Percentiles rank a stretch among this genome's conserved stretches.
Conservation (phyloP, 139 green algal species). For the Chlorella ohadii region DNA sequence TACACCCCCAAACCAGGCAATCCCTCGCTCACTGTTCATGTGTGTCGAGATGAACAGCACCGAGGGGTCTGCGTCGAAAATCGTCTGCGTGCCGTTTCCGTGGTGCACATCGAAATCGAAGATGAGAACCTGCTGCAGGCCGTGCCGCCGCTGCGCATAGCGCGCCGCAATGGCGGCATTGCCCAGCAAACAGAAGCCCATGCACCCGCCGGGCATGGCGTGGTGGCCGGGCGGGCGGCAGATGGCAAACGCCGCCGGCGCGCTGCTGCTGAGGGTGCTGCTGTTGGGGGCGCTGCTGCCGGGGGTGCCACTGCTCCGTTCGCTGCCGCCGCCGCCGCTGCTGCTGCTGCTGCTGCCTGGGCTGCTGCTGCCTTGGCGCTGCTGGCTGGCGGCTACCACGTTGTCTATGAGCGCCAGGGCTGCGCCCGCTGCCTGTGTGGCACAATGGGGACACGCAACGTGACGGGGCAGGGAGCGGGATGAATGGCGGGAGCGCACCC, state of each 20-base stretch:
- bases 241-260: constrained; percentile 72
- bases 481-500: too few species aligned
- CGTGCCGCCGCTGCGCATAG: constrained; percentile 58
- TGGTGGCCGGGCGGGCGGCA: constrained; percentile 91
- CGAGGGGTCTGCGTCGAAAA: constrained; percentile 79
- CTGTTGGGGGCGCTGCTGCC: background rate
- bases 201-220: constrained; percentile 49
- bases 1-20: too few species aligned
- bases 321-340: too few species aligned
- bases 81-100: constrained; percentile 84
- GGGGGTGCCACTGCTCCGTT: background rate
- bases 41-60: constrained; percentile 91
- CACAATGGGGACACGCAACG: too few species aligned
- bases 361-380: background rate
- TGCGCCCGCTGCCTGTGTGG: constrained; percentile 47
- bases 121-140: constrained; percentile 28
- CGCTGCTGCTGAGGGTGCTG: background rate
- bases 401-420: constrained; percentile 51
- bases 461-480: too few species aligned
- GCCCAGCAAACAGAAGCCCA: constrained; percentile 91
- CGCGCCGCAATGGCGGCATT: constrained; percentile 77
- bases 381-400: constrained; percentile 28
- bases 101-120: constrained; percentile 68
- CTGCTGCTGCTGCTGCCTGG: background rate
- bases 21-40: constrained; percentile 46